Percentiles rank a stretch among this genome's conserved stretches.
These are phyloP conservation scores for Peribolospora baueri DNA, from an alignment of 768 basidiomycete genomes.

Conservation along the genomic window DNA sequence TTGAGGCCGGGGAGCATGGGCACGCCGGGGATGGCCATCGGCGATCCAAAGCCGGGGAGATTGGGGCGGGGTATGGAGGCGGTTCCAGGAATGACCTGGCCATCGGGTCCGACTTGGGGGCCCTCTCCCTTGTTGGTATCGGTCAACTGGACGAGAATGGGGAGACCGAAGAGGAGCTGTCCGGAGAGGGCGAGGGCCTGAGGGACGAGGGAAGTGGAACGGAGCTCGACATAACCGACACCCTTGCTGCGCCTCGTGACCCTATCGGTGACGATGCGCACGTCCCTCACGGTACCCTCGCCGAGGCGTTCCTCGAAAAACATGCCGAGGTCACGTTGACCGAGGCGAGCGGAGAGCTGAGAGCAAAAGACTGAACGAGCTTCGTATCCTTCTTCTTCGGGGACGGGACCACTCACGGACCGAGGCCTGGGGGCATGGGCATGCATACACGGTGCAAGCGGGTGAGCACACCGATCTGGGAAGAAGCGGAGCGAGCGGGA, in stretches of 20 bases:
- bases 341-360: conserved; percentile 87
- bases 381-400: conserved; percentile 88
- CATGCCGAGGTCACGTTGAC: conserved; percentile 86
- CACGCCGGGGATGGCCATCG: too few relatives aligned
- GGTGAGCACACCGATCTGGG: conserved; percentile 11
- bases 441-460: conserved; percentile 31
- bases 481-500: conserved; percentile 18
- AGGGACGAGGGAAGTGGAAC: conserved; percentile 66
- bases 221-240: conserved; percentile 95
- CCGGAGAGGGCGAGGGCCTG: conserved; percentile 74
- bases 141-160: conserved; percentile 85
- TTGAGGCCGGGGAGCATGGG: too few relatives aligned
- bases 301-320: conserved; percentile 97
- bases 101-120: too few relatives aligned
- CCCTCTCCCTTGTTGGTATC: conserved; percentile 59
- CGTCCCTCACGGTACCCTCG: conserved; percentile 79
- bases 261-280: conserved; percentile 84
- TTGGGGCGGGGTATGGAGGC: conserved; percentile 14
- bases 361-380: conserved; percentile 96
- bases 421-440: conserved; percentile 34
- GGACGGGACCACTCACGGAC: conserved; percentile 28
- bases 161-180: conserved; percentile 92
- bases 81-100: too few relatives aligned
- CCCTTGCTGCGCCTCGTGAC: conserved; percentile 93
- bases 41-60: background rate